Base-by-base conservation (phyloP, 345 rosid genomes). In the Eucalyptus cladocalyx region DNA sequence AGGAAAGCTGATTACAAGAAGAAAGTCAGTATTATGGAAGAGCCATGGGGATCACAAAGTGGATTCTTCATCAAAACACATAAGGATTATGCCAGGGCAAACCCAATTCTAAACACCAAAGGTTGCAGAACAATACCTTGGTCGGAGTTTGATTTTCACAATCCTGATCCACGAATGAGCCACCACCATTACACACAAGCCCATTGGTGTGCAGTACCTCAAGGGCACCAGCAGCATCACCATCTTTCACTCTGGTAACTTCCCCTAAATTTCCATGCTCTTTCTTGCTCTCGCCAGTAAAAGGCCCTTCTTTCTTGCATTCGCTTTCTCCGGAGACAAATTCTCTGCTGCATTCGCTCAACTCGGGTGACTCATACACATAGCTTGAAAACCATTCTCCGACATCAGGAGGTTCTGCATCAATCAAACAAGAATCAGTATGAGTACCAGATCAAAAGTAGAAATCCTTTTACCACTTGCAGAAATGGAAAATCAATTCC, bases 331-430 rank as follows among this genome's bases (percentile, higher is more conserved):
- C 47, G 4, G 50, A 80, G 47, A 42, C 40, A 88, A 62, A 87
- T 48, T 88, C 90, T 56, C 47, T 76, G 83, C 83, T 40, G 47
- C 1, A 3, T 76, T 40, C 62, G 42, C 80, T 89, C 89, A 90
- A 87, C 28, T 87, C 89, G 4, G 90, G 91, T n/a, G 93, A 90
- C 50, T 92, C 92, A 50, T 90, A 89, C 50, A 86, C 86, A 87
- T 89, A 92, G 54, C 91, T 89, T 40, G 92, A 89, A 76, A 88
- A 89, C 93, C 92, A 92, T 54, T 90, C 87, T 53, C 90, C 34
- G 19, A 92, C 62, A 42, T 92, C 93, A 58, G 91, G 88, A 88
- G 96, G 95, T 90, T 94, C 97, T 95, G 90, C 87, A 19, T 89
- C 26, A 88, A 87, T 42, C 80, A 88, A n/a, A 45, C 42, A 65